Conservation (phyloP, 192 early-diverging fungal genomes). For the Obelidium mucronatum region DNA sequence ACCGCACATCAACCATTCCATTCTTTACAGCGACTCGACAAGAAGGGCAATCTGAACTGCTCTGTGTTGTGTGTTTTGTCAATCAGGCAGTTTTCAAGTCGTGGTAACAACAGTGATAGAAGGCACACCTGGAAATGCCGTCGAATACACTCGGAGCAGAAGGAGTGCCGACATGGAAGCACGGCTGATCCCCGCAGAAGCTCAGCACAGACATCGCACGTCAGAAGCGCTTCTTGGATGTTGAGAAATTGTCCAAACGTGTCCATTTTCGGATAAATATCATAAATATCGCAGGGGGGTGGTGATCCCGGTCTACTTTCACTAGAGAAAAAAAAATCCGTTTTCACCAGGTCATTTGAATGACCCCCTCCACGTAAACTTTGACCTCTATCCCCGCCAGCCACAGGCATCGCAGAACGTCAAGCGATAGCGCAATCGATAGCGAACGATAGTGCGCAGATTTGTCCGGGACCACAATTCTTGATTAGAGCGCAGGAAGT, state of each 20-base stretch:
- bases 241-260: constrained; percentile 4
- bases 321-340: too few species aligned
- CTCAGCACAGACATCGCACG: constrained; percentile 28
- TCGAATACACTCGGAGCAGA: constrained; percentile 29
- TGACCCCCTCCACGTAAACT: too few species aligned
- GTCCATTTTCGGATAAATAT: too few species aligned
- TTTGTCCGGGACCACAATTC: too few species aligned
- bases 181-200: constrained; percentile 16
- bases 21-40: constrained; percentile 12
- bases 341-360: too few species aligned
- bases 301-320: too few species aligned
- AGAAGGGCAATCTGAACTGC: constrained; percentile 10
- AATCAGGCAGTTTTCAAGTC: not conserved
- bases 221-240: constrained; percentile 14
- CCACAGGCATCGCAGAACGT: too few species aligned
- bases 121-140: constrained; percentile 17
- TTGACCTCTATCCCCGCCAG: too few species aligned
- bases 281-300: too few species aligned
- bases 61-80: not conserved
- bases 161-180: constrained; percentile 26
- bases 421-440: too few species aligned
- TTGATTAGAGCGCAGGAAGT: too few species aligned
- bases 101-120: not conserved
- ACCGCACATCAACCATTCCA: constrained; percentile 19
- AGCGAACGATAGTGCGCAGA: too few species aligned